These are phyloP conservation scores for Boletus patriciae DNA, from an alignment of 768 basidiomycete species.

Conservation along the genomic window DNA sequence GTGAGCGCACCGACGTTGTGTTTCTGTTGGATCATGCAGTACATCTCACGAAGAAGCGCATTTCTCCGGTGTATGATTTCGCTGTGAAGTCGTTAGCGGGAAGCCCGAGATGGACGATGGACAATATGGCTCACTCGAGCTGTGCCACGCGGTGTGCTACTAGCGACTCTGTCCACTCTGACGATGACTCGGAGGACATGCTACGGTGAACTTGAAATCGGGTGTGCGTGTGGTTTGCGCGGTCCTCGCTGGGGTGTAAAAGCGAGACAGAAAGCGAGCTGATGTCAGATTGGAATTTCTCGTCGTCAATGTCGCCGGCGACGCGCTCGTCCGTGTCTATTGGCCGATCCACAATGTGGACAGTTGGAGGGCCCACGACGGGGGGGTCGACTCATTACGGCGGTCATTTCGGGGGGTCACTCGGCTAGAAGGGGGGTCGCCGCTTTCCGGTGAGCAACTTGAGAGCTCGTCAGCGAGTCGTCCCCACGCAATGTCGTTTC, in stretches of 20 bases:
- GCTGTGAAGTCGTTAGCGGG: slow-evolving; percentile 36
- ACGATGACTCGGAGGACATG: slow-evolving; percentile 17
- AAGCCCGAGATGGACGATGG: not conserved
- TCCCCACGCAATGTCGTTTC: slow-evolving; percentile 14
- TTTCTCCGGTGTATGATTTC: slow-evolving; percentile 64
- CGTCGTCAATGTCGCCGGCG: not conserved
- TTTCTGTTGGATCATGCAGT: slow-evolving; percentile 58
- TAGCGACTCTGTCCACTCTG: slow-evolving; percentile 34
- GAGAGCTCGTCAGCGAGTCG: not conserved
- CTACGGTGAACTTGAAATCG: slow-evolving; percentile 5
- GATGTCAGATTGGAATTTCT: not conserved
- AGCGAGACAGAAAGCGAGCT: not conserved
- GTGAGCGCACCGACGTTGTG: slow-evolving; percentile 43
- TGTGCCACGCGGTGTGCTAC: slow-evolving; percentile 37
- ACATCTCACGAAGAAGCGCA: slow-evolving; percentile 72
- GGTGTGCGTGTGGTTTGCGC: slow-evolving; percentile 1
- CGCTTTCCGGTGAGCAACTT: not conserved
- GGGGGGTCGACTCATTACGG: slow-evolving; percentile 10
- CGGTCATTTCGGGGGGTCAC: slow-evolving; percentile 15
- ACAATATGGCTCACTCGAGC: slow-evolving; percentile 29
- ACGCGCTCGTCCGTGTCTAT: slow-evolving; percentile 4
- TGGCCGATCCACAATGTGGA: not conserved
- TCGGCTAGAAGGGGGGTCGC: slow-evolving; percentile 5
- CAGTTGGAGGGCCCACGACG: not conserved
- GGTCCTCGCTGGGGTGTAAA: not conserved